Conservation (phyloP, 768 basidiomycete species). For the Gloeostereum incarnatum region DNA sequence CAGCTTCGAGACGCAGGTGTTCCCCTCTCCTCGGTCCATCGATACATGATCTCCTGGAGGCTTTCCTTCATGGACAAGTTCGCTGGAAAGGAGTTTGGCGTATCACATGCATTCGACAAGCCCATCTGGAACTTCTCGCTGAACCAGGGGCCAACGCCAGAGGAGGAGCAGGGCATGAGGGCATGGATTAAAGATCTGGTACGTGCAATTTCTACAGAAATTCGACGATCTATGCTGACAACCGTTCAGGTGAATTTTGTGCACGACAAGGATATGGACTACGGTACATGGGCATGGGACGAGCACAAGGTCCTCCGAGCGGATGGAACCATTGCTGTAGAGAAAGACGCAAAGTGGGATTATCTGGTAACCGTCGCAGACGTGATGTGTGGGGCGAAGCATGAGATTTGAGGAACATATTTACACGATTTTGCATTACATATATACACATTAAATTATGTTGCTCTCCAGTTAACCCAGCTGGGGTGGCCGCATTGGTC, state of each 20-base stretch:
- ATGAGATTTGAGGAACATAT: not conserved
- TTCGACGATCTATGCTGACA: not conserved
- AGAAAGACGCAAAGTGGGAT: slow-evolving; percentile 7
- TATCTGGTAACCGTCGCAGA: slow-evolving; percentile 5
- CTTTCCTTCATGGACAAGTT: slow-evolving; percentile 1
- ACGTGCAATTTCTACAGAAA: too few species aligned
- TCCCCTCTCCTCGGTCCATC: slow-evolving; percentile 4
- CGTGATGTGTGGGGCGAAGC: slow-evolving; percentile 4
- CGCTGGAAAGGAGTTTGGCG: slow-evolving; percentile 4
- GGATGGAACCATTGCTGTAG: slow-evolving; percentile 1
- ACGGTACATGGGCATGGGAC: slow-evolving; percentile 5
- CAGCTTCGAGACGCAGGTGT: slow-evolving; percentile 5
- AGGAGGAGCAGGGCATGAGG: slow-evolving; percentile 5
- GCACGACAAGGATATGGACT: not conserved
- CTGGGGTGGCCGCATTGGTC: too few species aligned
- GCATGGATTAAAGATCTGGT: slow-evolving; percentile 6
- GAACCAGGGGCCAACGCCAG: slow-evolving; percentile 6
- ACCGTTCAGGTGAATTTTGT: slow-evolving; percentile 2
- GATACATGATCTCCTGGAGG: slow-evolving; percentile 6
- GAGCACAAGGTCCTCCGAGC: slow-evolving; percentile 3
- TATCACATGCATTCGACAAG: slow-evolving; percentile 5
- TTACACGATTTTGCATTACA: too few species aligned
- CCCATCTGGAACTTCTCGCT: slow-evolving; percentile 7
- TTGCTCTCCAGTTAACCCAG: too few species aligned
- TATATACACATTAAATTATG: too few species aligned